These are phyloP conservation scores for Protomyces pachydermus DNA, from an alignment of 1,139 yeast genomes.

Conservation along the genomic window DNA sequence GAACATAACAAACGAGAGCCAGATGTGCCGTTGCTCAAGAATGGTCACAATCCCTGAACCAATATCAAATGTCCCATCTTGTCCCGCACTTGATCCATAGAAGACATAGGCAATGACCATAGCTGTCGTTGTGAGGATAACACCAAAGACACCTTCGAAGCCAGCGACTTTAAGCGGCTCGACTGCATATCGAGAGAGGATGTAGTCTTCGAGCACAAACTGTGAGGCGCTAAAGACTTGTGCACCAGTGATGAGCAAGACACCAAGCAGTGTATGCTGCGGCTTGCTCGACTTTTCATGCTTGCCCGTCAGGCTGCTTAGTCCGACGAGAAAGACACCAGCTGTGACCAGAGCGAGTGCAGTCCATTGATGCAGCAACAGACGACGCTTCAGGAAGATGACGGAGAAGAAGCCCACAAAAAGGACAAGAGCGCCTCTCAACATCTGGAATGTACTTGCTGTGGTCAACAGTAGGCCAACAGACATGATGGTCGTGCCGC, in stretches of 20 bases:
- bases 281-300: slow-evolving; percentile 27
- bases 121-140: slow-evolving; percentile 45
- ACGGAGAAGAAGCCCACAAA: slow-evolving; percentile 73
- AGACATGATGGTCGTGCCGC: slow-evolving; percentile 71
- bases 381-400: slow-evolving; percentile 53
- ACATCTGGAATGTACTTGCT: slow-evolving; percentile 82
- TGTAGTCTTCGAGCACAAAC: slow-evolving; percentile 72
- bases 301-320: slow-evolving; percentile 49
- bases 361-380: slow-evolving; percentile 63
- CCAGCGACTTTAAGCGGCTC: slow-evolving; percentile 66
- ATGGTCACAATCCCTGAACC: slow-evolving; percentile 51
- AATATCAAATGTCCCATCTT: slow-evolving; percentile 51
- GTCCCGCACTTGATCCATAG: slow-evolving; percentile 46
- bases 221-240: slow-evolving; percentile 68
- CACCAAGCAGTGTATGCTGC: slow-evolving; percentile 46
- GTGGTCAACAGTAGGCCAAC: slow-evolving; percentile 71
- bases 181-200: slow-evolving; percentile 51
- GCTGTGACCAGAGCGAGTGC: slow-evolving; percentile 56
- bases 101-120: slow-evolving; percentile 48
- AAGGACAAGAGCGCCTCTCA: slow-evolving; percentile 69
- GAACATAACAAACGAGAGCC: slow-evolving; percentile 55
- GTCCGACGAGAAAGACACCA: slow-evolving; percentile 70
- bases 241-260: slow-evolving; percentile 55
- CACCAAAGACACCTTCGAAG: slow-evolving; percentile 69
- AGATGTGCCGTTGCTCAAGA: slow-evolving; percentile 43